phyloP scores from a whole-genome alignment of 2,329 filamentous ascomycete species.

The Neurospora crassa region DNA sequence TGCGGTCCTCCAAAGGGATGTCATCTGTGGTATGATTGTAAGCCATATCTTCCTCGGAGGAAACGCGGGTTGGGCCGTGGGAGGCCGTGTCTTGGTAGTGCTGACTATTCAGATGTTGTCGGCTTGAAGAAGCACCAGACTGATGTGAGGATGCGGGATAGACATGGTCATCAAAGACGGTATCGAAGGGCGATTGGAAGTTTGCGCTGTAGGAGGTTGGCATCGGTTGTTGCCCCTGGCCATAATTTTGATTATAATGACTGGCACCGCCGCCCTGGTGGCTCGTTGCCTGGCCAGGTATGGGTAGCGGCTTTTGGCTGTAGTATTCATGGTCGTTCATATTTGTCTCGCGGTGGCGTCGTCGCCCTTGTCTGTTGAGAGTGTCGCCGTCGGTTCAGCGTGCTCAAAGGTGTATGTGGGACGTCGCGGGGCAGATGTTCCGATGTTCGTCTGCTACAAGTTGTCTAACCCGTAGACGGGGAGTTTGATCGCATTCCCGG shows the following conservation, averaged over 20 bases:
- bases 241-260: background rate
- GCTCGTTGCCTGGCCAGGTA: slow-evolving; percentile 30
- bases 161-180: slow-evolving; percentile 58
- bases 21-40: slow-evolving; percentile 35
- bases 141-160: slow-evolving; percentile 45
- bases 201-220: slow-evolving; percentile 26
- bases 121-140: slow-evolving; percentile 22
- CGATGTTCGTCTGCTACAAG: background rate
- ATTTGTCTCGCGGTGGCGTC: slow-evolving; percentile 12
- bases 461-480: background rate
- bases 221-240: slow-evolving; percentile 10
- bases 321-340: slow-evolving; percentile 64
- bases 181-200: slow-evolving; percentile 48
- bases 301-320: slow-evolving; percentile 28
- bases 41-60: slow-evolving; percentile 24
- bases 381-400: background rate
- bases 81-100: slow-evolving; percentile 53
- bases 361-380: background rate
- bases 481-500: background rate
- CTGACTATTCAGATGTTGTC: slow-evolving; percentile 32
- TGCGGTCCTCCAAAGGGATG: slow-evolving; percentile 40
- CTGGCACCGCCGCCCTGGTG: slow-evolving; percentile 9
- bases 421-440: background rate
- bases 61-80: slow-evolving; percentile 35
- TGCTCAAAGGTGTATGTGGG: background rate